These are phyloP conservation scores for Lepidium didymum DNA, from an alignment of 345 rosid genomes.

Conservation along the genomic window DNA sequence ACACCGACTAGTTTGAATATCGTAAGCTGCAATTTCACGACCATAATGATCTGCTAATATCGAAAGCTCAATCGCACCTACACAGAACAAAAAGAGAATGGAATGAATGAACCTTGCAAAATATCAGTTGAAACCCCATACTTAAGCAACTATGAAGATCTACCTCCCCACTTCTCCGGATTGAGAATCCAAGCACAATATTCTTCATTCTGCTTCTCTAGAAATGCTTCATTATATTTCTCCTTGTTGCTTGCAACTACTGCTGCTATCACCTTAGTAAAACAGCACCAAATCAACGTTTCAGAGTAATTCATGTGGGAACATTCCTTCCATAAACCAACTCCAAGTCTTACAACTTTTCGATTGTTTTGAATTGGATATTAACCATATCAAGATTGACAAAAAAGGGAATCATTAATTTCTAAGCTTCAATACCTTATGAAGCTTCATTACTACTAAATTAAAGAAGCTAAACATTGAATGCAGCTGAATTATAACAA, in stretches of 20 bases:
- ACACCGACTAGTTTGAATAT: slow-evolving; percentile 82
- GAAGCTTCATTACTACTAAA: neutral
- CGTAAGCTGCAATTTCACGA: slow-evolving; percentile 85
- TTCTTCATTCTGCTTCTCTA: slow-evolving; percentile 66
- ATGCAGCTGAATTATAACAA: neutral
- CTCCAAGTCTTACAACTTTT: neutral
- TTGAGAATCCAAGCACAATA: slow-evolving; percentile 92
- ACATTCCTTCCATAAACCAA: neutral
- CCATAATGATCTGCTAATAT: slow-evolving; percentile 78
- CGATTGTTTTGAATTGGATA: neutral
- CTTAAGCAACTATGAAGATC: neutral
- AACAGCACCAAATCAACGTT: neutral
- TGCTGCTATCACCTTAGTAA: slow-evolving; percentile 77
- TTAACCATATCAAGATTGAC: neutral
- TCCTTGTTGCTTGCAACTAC: slow-evolving; percentile 69
- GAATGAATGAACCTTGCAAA: neutral
- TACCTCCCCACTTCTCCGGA: slow-evolving; percentile 98
- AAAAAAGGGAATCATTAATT: neutral
- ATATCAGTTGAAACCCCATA: neutral
- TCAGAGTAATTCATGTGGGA: neutral
- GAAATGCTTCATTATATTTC: slow-evolving; percentile 82
- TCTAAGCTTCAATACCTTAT: neutral
- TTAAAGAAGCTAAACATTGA: neutral
- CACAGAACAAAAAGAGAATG: neutral
- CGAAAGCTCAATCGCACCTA: slow-evolving; percentile 97